Conservation (phyloP, 257 asterid genomes). For the Oldenlandia corymbosa region DNA sequence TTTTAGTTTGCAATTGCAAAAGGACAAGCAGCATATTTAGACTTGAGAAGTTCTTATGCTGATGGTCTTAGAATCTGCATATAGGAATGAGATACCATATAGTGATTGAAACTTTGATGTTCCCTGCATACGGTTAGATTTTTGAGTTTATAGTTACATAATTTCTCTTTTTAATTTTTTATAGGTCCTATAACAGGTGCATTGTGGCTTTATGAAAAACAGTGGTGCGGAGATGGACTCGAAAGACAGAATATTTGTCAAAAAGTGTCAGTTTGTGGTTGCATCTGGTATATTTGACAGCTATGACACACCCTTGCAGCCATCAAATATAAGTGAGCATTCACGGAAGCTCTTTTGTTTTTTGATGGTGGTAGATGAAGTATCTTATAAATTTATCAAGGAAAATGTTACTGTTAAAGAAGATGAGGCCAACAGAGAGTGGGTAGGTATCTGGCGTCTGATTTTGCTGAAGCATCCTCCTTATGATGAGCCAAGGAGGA, state of each 20-base stretch:
- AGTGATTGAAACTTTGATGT: neutral
- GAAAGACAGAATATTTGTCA: slow-evolving; percentile 55
- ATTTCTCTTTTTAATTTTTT: neutral
- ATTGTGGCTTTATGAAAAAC: slow-evolving; percentile 86
- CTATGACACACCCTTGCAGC: slow-evolving; percentile 86
- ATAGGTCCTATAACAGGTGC: slow-evolving; percentile 50
- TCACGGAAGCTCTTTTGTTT: slow-evolving; percentile 79
- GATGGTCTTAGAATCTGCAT: neutral
- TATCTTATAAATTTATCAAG: slow-evolving; percentile 70
- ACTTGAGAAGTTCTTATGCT: neutral
- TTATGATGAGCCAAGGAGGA: slow-evolving; percentile 96
- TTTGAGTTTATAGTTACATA: neutral
- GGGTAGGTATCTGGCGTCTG: slow-evolving; percentile 97
- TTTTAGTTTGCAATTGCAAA: neutral
- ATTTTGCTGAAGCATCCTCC: slow-evolving; percentile 81
- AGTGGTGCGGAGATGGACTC: slow-evolving; percentile 88
- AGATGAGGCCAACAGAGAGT: slow-evolving; percentile 72
- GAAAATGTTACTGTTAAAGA: slow-evolving; percentile 58
- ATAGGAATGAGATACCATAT: neutral
- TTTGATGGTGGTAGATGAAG: slow-evolving; percentile 92
- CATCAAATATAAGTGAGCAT: slow-evolving; percentile 70
- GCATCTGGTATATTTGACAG: slow-evolving; percentile 98
- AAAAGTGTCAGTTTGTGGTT: slow-evolving; percentile 78
- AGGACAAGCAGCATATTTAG: neutral
- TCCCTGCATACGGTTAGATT: neutral